Evolutionary conservation across 75 land plant species (phyloP), one percentile per base, ranked within the genome.

Genomic region (Sequoia sempervirens): DNA sequence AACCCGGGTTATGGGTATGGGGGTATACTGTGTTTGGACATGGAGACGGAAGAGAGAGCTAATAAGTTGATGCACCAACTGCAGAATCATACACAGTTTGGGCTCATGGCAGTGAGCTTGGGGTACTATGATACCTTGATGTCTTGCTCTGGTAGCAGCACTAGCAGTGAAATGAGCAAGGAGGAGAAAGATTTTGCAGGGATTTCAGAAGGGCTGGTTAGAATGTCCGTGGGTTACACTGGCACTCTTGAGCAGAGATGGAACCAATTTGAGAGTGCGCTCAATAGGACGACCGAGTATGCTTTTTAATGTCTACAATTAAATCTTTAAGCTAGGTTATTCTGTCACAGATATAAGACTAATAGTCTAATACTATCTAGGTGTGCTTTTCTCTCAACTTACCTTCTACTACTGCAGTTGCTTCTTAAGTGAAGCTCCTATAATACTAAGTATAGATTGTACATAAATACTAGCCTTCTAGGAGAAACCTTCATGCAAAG

Each of bases 61-160:
- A 91, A 95, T 84, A 83, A 84, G 66, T 82, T 96, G n/a, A 95
- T 96, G 95, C 83, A 91, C 73, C 89, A 89, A 66, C 84, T 96
- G 73, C 98, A 96, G 89, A 96, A 96, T 83, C 54, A 47, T 75
- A 84, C 94, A 1, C 92, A 91, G 86, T 96, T 96, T 82, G 98
- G 98, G n/a, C 86, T 95, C 82, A 95, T 96, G 93, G 98, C 98
- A 1, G 98, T 96, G 46, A 95, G 97, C 84, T 85, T 96, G 72
- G 98, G 98, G 54, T 96, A 95, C 85, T 92, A 95, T 76, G 98
- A 96, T 85, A 96, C 98, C 37, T 93, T 96, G 85, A 96, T 96
- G 98, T 96, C 98, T 4, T 96, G 98, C 92, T 95, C 98, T 2
- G 93, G 97, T 2, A 93, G 96, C 58, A 96, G 94, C 86, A 96